A percentile compares a stretch with the other conserved stretches of the same genome.
Conservation (phyloP, 2,329 filamentous ascomycete species). For the Aspergillus transmontanensis region DNA sequence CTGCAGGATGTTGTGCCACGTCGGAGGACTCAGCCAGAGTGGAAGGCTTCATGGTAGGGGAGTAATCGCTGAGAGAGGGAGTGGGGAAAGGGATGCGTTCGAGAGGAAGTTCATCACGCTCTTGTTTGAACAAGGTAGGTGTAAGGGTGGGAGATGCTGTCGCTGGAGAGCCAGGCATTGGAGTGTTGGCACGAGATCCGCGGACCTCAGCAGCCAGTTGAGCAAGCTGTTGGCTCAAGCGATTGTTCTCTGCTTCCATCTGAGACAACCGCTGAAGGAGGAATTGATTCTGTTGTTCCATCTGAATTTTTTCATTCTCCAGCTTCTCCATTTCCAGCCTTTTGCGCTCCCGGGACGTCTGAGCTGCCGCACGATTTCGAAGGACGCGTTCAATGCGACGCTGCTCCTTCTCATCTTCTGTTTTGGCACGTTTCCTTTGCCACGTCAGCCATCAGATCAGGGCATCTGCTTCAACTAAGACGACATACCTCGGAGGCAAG, state of each 20-base stretch:
- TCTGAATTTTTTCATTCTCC: conserved; percentile 62
- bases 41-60: conserved; percentile 43
- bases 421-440: conserved; percentile 90
- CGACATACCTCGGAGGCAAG: conserved; percentile 76
- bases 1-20: conserved; percentile 99
- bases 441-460: conserved; percentile 13
- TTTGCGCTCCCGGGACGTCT: conserved; percentile 95
- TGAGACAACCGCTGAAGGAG: conserved; percentile 66
- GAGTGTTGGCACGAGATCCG: conserved; percentile 42
- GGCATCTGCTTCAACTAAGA: too few relatives aligned
- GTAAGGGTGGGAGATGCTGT: conserved; percentile 43
- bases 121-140: conserved; percentile 47
- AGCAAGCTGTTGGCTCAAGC: conserved; percentile 53
- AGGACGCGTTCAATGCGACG: conserved; percentile 95
- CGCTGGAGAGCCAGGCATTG: conserved; percentile 38
- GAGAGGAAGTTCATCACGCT: conserved; percentile 44
- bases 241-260: conserved; percentile 58
- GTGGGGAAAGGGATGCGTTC: conserved; percentile 45
- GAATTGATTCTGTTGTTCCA: conserved; percentile 72
- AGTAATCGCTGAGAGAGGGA: conserved; percentile 42
- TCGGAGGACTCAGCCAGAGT: conserved; percentile 67
- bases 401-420: conserved; percentile 98
- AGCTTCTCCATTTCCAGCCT: conserved; percentile 85
- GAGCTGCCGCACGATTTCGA: conserved; percentile 90
- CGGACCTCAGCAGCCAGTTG: conserved; percentile 52